Evolutionary conservation across 345 rosid species (phyloP).

Genomic region (Rhizophora mangle): DNA sequence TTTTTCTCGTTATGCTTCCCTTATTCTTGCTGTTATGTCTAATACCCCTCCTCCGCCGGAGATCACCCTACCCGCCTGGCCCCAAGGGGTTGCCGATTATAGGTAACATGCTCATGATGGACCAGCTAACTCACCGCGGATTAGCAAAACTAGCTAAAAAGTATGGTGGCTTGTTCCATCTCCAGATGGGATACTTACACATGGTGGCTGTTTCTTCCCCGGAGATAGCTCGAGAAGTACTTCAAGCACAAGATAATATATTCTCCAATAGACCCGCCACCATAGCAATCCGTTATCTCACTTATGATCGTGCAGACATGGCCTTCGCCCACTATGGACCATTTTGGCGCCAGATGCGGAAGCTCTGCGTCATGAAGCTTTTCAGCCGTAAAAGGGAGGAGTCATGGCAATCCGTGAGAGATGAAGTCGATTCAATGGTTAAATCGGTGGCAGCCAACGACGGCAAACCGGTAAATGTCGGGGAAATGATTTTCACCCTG

Average conservation of each 20-base stretch:
- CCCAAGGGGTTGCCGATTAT: slow-evolving; percentile 80
- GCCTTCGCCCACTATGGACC: slow-evolving; percentile 98
- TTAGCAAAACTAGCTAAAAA: slow-evolving; percentile 54
- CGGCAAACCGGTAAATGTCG: slow-evolving; percentile 62
- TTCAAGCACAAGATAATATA: slow-evolving; percentile 78
- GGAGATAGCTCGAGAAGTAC: slow-evolving; percentile 69
- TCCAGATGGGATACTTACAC: slow-evolving; percentile 72
- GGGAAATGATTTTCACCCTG: slow-evolving; percentile 64
- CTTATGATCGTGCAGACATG: slow-evolving; percentile 89
- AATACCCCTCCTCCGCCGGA: slow-evolving; percentile 34
- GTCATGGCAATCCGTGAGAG: slow-evolving; percentile 88
- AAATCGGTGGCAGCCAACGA: slow-evolving; percentile 34
- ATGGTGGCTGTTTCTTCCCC: slow-evolving; percentile 69
- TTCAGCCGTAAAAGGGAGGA: slow-evolving; percentile 92
- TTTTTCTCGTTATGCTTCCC: slow-evolving; percentile 36
- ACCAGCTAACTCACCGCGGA: slow-evolving; percentile 90
- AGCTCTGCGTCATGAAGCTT: slow-evolving; percentile 79
- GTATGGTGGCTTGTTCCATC: slow-evolving; percentile 82
- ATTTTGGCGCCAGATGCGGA: slow-evolving; percentile 96
- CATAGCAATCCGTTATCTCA: slow-evolving; percentile 74
- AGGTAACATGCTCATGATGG: slow-evolving; percentile 88
- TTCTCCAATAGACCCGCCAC: slow-evolving; percentile 91
- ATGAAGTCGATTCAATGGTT: slow-evolving; percentile 65
- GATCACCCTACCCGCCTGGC: slow-evolving; percentile 73
- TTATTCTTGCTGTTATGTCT: slow-evolving; percentile 41